phyloP scores from a whole-genome alignment of 2,329 filamentous ascomycete species.

The Ceratocystis diversiconidia region DNA sequence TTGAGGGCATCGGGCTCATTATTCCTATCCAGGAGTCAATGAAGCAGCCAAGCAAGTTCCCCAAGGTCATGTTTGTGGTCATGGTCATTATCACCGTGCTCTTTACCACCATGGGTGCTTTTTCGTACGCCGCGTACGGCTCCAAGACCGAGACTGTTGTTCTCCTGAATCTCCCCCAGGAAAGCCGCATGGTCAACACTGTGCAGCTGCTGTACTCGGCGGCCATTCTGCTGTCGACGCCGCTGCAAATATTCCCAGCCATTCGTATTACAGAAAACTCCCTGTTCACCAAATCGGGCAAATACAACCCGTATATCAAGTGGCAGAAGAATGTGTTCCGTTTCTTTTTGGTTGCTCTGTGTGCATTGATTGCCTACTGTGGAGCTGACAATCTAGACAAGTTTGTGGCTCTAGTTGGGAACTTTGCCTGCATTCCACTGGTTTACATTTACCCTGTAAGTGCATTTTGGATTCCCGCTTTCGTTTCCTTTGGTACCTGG shows the following conservation, averaged over 20 bases:
- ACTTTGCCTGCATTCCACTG: constrained; percentile 92
- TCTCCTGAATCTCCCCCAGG: constrained; percentile 87
- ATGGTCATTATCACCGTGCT: constrained; percentile 92
- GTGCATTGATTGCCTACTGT: constrained; percentile 76
- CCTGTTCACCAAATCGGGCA: constrained; percentile 83
- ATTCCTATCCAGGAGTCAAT: constrained; percentile 98
- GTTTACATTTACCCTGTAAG: constrained; percentile 96
- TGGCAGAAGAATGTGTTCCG: constrained; percentile 99
- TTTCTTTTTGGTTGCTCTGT: constrained; percentile 80
- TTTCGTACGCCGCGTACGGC: constrained; percentile 93
- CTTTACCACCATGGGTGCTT: constrained; percentile 79
- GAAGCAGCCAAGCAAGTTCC: constrained; percentile 81
- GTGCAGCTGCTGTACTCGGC: constrained; percentile 97
- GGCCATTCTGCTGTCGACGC: constrained; percentile 90
- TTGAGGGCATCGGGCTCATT: constrained; percentile 92
- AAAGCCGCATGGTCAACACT: constrained; percentile 85
- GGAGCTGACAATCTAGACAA: constrained; percentile 91
- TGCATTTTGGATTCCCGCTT: constrained; percentile 22
- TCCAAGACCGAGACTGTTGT: constrained; percentile 93
- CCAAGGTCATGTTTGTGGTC: constrained; percentile 69
- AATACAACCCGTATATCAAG: constrained; percentile 97
- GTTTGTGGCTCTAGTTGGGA: constrained; percentile 90
- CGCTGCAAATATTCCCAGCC: constrained; percentile 91
- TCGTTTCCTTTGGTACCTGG: constrained; percentile 20
- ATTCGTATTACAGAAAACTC: constrained; percentile 94